Evolutionary conservation across 1,284 basidiomycete genomes (phyloP).

Genomic region (Pascua guehoae): DNA sequence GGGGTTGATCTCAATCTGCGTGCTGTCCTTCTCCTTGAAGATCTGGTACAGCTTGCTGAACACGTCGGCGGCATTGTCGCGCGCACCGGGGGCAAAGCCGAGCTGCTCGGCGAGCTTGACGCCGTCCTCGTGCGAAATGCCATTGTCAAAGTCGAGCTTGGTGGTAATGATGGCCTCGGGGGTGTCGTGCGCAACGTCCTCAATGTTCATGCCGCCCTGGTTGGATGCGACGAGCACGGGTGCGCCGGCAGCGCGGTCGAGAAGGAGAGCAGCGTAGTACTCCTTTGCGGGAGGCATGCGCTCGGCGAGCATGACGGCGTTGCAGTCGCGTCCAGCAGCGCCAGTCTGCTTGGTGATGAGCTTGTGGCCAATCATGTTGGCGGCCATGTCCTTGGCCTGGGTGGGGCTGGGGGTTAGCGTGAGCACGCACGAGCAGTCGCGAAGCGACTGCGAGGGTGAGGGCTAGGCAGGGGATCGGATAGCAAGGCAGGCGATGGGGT

Average conservation of each 20-base stretch:
- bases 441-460: neutral
- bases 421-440: neutral
- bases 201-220: conserved; percentile 97
- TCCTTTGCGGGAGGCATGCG: conserved; percentile 90
- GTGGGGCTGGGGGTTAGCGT: conserved; percentile 61
- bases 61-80: conserved; percentile 82
- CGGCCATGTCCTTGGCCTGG: conserved; percentile 81
- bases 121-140: conserved; percentile 71
- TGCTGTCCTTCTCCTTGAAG: conserved; percentile 98
- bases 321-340: conserved; percentile 85
- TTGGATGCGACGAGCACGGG: conserved; percentile 91
- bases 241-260: conserved; percentile 84
- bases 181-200: conserved; percentile 98
- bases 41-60: conserved; percentile 94
- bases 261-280: conserved; percentile 96
- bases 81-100: conserved; percentile 72
- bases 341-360: conserved; percentile 99
- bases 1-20: conserved; percentile 99
- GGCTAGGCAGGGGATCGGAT: neutral
- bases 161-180: conserved; percentile 95
- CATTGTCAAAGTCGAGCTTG: conserved; percentile 82
- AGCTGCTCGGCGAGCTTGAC: conserved; percentile 81
- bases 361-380: conserved; percentile 90
- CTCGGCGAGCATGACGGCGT: conserved; percentile 98
- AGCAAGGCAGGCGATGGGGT: neutral